phyloP scores from a whole-genome alignment of 805 yeast genomes.

The Zygosaccharomyces rouxii region DNA sequence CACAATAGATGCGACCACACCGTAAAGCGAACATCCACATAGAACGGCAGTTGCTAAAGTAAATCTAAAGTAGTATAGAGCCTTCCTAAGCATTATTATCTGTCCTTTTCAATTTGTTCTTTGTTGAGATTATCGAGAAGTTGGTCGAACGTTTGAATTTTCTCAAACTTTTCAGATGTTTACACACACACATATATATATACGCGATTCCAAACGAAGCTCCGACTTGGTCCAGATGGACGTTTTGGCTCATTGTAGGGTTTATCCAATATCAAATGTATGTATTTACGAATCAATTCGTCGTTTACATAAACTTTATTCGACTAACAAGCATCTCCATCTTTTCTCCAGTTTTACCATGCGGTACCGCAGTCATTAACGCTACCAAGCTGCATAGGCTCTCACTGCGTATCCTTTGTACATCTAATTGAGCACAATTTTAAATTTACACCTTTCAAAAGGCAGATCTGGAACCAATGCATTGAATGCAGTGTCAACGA shows the following conservation, averaged over 20 bases:
- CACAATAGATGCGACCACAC: conserved; percentile 68
- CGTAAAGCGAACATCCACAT: conserved; percentile 63
- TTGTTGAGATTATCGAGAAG: neutral
- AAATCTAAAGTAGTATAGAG: conserved; percentile 55
- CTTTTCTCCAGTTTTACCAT: conserved; percentile 17
- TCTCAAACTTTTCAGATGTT: neutral
- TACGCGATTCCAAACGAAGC: neutral
- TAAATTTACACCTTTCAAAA: conserved; percentile 18
- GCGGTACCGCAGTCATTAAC: conserved; percentile 13
- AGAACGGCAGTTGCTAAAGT: conserved; percentile 50
- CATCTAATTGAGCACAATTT: conserved; percentile 29
- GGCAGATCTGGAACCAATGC: conserved; percentile 10
- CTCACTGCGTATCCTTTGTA: conserved; percentile 13
- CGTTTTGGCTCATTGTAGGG: conserved; percentile 29
- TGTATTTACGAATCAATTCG: conserved; percentile 6
- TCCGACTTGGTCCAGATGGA: conserved; percentile 20
- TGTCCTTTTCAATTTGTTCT: neutral
- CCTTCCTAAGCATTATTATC: conserved; percentile 18
- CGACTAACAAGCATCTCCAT: neutral
- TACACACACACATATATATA: neutral
- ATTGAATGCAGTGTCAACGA: conserved; percentile 2
- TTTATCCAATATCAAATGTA: conserved; percentile 26
- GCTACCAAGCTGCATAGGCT: conserved; percentile 7
- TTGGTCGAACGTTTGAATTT: neutral
- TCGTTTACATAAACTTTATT: conserved; percentile 4